A percentile compares a stretch with the other conserved stretches of the same genome.
Conservation (phyloP, 768 basidiomycete species). For the Boletus rubropictus region DNA sequence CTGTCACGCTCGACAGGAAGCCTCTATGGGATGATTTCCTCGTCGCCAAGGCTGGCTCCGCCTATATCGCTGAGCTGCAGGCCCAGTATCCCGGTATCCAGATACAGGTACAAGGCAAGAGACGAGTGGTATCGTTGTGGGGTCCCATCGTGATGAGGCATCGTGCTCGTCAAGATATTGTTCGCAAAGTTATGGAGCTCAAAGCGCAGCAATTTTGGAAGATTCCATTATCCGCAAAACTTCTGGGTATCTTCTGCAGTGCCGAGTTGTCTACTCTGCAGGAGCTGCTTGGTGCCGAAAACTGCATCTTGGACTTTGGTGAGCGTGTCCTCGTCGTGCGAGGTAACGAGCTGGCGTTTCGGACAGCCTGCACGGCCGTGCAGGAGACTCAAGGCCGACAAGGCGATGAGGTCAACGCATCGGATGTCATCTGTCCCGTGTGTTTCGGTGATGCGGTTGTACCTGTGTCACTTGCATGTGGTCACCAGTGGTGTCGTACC, state of each 20-base stretch:
- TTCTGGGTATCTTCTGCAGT: slow-evolving; percentile 43
- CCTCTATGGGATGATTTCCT: slow-evolving; percentile 67
- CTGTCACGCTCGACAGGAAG: slow-evolving; percentile 45
- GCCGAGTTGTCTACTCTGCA: slow-evolving; percentile 43
- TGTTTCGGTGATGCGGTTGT: slow-evolving; percentile 55
- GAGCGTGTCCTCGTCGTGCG: slow-evolving; percentile 45
- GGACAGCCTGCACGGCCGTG: slow-evolving; percentile 36
- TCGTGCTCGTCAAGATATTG: slow-evolving; percentile 39
- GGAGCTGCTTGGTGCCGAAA: slow-evolving; percentile 49
- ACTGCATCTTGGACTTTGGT: slow-evolving; percentile 44
- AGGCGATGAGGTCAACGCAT: slow-evolving; percentile 24
- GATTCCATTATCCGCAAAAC: slow-evolving; percentile 43
- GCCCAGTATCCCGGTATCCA: slow-evolving; percentile 33
- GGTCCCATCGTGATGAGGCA: slow-evolving; percentile 42
- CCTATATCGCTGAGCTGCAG: slow-evolving; percentile 44
- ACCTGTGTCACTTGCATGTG: slow-evolving; percentile 53
- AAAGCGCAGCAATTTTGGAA: slow-evolving; percentile 36
- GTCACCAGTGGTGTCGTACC: slow-evolving; percentile 61
- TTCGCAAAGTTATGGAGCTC: slow-evolving; percentile 42
- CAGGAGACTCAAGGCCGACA: slow-evolving; percentile 33
- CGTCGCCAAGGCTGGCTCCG: slow-evolving; percentile 32
- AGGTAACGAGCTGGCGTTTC: slow-evolving; percentile 41
- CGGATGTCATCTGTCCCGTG: slow-evolving; percentile 50
- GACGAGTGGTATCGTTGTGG: slow-evolving; percentile 49
- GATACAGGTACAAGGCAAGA: slow-evolving; percentile 37